Evolutionary conservation across 2,329 filamentous ascomycete genomes (phyloP).

Genomic region (Fusarium sororula): DNA sequence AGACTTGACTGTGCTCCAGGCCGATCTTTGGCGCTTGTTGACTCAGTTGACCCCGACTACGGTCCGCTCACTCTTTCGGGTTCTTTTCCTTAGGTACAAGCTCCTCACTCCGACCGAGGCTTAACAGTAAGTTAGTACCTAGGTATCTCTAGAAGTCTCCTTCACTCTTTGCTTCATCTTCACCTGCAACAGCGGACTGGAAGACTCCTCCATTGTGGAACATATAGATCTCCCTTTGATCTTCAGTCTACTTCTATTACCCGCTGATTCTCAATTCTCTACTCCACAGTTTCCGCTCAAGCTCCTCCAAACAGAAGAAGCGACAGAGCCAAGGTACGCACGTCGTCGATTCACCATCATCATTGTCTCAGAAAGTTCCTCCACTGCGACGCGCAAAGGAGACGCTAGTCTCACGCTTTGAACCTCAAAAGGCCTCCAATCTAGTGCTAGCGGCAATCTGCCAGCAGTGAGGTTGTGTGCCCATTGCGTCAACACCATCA

Average conservation of each 20-base stretch:
- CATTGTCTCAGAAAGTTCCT: constrained; percentile 33
- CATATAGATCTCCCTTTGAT: constrained; percentile 3
- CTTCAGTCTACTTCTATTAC: constrained; percentile 29
- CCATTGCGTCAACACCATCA: constrained; percentile 45
- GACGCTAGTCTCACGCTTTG: constrained; percentile 31
- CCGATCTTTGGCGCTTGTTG: background rate
- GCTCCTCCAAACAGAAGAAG: constrained; percentile 3
- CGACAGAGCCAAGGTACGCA: constrained; percentile 11
- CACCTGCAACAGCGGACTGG: background rate
- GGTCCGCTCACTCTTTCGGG: background rate
- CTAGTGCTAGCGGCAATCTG: constrained; percentile 23
- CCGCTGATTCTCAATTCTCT: constrained; percentile 18
- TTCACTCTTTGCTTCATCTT: background rate
- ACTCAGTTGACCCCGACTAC: background rate
- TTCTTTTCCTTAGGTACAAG: constrained; percentile 1
- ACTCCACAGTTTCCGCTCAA: constrained; percentile 18
- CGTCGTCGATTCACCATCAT: constrained; percentile 31
- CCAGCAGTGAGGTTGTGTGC: constrained; percentile 32
- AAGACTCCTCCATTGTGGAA: constrained; percentile 3
- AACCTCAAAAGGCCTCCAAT: constrained; percentile 24
- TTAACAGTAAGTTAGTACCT: background rate
- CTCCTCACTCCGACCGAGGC: background rate
- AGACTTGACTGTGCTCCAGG: background rate
- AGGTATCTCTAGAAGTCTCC: background rate
- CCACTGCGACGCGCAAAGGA: constrained; percentile 9